A percentile compares a stretch with the other conserved stretches of the same genome.
Evolutionary conservation across 148 eudicot species (phyloP).

Genomic region (Diospyros lotus): DNA sequence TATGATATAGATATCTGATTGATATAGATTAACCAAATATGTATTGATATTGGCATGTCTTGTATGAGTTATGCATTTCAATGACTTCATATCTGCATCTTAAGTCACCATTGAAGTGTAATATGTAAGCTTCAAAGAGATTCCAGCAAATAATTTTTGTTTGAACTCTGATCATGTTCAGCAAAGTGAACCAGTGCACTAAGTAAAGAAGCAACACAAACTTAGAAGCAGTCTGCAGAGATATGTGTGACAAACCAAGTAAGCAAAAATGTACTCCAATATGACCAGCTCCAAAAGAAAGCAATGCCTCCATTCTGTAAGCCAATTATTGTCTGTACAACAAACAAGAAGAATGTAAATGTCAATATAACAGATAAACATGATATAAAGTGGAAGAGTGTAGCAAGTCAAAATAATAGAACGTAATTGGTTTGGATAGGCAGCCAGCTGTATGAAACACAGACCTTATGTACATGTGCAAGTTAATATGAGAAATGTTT

Average conservation of each 20-base stretch:
- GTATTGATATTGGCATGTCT: background rate
- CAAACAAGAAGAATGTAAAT: conserved; percentile 16
- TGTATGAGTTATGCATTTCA: background rate
- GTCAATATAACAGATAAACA: background rate
- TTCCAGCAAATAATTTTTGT: background rate
- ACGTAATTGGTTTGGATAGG: background rate
- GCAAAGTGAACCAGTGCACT: background rate
- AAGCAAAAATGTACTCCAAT: conserved; percentile 94
- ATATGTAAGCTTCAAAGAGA: background rate
- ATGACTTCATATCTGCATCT: background rate
- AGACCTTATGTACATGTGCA: background rate
- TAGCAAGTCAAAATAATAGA: background rate
- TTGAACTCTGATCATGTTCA: background rate
- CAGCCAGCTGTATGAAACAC: background rate
- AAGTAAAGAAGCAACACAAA: background rate
- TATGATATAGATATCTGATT: background rate
- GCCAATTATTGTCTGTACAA: conserved; percentile 67
- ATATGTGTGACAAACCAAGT: conserved; percentile 63
- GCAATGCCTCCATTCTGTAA: conserved; percentile 62
- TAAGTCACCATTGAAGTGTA: background rate
- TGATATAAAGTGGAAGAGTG: background rate
- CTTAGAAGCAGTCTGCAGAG: background rate
- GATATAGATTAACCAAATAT: background rate
- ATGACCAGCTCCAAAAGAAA: conserved; percentile 94
- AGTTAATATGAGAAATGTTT: too few relatives aligned